Percentiles rank a stretch among this genome's conserved stretches.
Conservation (phyloP, 495 filamentous ascomycete genomes). For the Aspergillus ostianus region DNA sequence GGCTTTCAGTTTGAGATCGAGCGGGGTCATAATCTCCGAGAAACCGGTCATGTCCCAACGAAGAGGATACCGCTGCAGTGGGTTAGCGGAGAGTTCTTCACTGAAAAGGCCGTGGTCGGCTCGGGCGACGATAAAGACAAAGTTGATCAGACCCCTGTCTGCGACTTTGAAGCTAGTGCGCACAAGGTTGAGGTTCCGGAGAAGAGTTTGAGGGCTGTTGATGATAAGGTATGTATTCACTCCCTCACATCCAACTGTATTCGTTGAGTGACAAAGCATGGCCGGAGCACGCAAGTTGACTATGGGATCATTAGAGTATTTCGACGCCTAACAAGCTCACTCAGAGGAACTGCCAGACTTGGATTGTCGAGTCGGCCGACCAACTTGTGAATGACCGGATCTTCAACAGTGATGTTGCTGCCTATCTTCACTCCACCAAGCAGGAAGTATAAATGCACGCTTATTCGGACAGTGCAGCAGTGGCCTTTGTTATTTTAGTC, state of each 20-base stretch:
- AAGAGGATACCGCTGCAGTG: conserved; percentile 27
- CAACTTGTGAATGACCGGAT: conserved; percentile 20
- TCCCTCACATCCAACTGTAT: too few relatives aligned
- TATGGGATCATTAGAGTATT: too few relatives aligned
- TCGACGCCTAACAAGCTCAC: conserved; percentile 19
- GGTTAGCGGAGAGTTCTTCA: conserved; percentile 19
- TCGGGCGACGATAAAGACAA: too few relatives aligned
- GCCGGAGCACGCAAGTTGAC: too few relatives aligned
- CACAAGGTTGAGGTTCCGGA: conserved; percentile 12
- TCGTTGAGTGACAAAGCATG: too few relatives aligned
- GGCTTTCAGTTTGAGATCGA: conserved; percentile 28
- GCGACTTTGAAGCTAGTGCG: conserved; percentile 19
- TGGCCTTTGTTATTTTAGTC: too few relatives aligned
- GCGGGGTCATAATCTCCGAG: conserved; percentile 20
- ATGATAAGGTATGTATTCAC: conserved; percentile 15
- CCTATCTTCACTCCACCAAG: conserved; percentile 17
- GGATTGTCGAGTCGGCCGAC: conserved; percentile 30
- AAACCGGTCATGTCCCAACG: conserved; percentile 11
- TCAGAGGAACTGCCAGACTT: conserved; percentile 29
- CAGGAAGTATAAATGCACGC: neutral
- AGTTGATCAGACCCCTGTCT: conserved; percentile 18
- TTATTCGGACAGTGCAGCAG: too few relatives aligned
- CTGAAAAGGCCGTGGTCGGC: too few relatives aligned
- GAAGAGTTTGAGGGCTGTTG: conserved; percentile 12
- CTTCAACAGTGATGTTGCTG: conserved; percentile 13